Base-by-base conservation (phyloP, 2,329 filamentous ascomycete species). In the Davidsoniella virescens region DNA sequence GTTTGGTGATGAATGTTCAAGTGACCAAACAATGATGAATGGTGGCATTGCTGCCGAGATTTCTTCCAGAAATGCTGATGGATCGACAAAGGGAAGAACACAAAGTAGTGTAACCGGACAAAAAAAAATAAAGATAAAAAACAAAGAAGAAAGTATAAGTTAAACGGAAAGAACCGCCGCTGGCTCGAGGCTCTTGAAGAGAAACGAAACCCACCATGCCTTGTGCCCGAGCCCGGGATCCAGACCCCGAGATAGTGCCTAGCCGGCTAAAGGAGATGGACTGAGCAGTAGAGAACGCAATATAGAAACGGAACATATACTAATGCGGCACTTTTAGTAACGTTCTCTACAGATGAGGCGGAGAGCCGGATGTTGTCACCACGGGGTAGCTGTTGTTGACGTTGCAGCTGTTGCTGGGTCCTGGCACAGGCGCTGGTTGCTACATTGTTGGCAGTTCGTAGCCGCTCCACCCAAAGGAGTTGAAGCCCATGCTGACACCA, bases 361-460 rank as follows among this genome's bases (percentile, higher is more conserved):
- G 29, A 33, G 29, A 33, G 29, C 23, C 12, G 23, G 36, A 25
- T 37, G 67, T 70, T 56, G 69, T 71, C 58, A 67, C 67, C 61
- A 65, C 65, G 58, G 69, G 67, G 61, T 67, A 68, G 60, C 33
- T 18, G 29, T 29, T 36, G 44, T 64, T 65, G 4, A 23, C 20
- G 60, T 68, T 33, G 29, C 41, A 43, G 17, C 12, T 23, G 18
- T 25, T 25, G 41, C 25, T 26, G 40, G 26, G 64, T 60, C 63
- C 65, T 62, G 66, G 63, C 61, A 63, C 64, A 56, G 67, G 62
- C 63, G 66, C 61, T 77, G 72, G 67, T 77, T 76, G 72, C 84
- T 84, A 95, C 72, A 94, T 94, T 57, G 82, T 87, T 55, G 85
- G 81, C 58, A 85, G 75, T 65, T 90, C 85, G 63, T 84, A 87